Conservation (phyloP, 306 rosid genomes). For the Leucaena leucocephala region DNA sequence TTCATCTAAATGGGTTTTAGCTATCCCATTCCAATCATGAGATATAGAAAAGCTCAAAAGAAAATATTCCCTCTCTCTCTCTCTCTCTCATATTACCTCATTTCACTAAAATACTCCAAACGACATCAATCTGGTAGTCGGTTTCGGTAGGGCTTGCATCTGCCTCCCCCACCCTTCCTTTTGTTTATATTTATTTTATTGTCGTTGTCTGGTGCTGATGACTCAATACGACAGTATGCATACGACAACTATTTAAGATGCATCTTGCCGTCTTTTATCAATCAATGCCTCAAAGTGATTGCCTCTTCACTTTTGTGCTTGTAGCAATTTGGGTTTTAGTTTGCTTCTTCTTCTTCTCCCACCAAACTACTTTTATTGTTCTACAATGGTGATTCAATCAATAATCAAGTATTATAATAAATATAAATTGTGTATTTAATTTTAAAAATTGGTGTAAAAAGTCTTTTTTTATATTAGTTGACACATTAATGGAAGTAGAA, state of each 20-base stretch:
- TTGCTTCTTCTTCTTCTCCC: background rate
- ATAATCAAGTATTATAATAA: background rate
- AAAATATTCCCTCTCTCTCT: constrained; percentile 1
- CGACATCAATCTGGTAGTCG: constrained; percentile 1
- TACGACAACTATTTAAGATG: background rate
- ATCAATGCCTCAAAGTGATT: background rate
- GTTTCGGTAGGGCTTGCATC: background rate
- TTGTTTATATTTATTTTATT: background rate
- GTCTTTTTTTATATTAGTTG: too few relatives aligned
- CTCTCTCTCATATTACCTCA: constrained; percentile 11
- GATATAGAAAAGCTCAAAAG: constrained; percentile 20
- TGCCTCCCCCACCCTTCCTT: background rate
- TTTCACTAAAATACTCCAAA: constrained; percentile 32
- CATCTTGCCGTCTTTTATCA: background rate
- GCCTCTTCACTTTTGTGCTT: background rate
- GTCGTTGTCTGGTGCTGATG: background rate
- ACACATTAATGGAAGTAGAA: too few relatives aligned
- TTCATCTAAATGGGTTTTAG: constrained; percentile 39
- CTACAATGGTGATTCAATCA: background rate
- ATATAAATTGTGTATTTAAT: too few relatives aligned
- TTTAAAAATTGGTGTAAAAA: too few relatives aligned
- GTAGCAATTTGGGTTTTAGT: background rate
- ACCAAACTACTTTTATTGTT: background rate
- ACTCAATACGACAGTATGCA: background rate
- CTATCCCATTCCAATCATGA: background rate